These are phyloP conservation scores for Pseudogymnoascus sp. DNA, from an alignment of 2,329 filamentous ascomycete genomes.

Conservation along the genomic window DNA sequence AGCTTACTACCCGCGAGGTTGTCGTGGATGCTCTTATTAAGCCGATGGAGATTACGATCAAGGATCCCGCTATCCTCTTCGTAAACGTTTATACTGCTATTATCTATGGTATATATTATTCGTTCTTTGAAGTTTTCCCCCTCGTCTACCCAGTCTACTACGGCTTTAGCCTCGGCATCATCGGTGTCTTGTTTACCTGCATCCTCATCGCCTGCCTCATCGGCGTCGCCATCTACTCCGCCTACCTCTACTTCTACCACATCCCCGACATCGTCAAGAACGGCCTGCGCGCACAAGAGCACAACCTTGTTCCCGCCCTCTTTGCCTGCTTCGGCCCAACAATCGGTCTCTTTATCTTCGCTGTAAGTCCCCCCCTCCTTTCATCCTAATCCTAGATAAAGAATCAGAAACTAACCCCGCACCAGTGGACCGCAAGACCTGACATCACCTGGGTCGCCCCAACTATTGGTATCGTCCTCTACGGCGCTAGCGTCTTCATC, in stretches of 20 bases:
- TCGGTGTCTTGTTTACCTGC: constrained; percentile 54
- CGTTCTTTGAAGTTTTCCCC: constrained; percentile 61
- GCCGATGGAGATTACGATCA: constrained; percentile 52
- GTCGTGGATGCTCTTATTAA: constrained; percentile 51
- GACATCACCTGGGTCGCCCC: constrained; percentile 47
- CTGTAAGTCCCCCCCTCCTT: constrained; percentile 16
- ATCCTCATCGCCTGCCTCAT: constrained; percentile 51
- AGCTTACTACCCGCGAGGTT: constrained; percentile 40
- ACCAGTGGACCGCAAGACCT: constrained; percentile 41
- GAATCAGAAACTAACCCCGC: not conserved
- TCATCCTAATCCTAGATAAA: not conserved
- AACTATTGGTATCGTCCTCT: constrained; percentile 51
- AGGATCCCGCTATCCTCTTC: constrained; percentile 56
- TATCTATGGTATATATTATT: constrained; percentile 56
- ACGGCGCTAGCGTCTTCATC: constrained; percentile 44
- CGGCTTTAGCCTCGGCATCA: constrained; percentile 49
- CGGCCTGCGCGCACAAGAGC: constrained; percentile 46
- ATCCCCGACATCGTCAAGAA: constrained; percentile 42
- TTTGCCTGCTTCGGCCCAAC: constrained; percentile 45
- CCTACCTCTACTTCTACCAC: constrained; percentile 46
- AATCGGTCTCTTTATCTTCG: constrained; percentile 54
- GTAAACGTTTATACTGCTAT: constrained; percentile 55
- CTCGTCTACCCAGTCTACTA: constrained; percentile 55
- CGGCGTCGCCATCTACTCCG: constrained; percentile 41
- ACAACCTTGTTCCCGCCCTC: constrained; percentile 49